These are phyloP conservation scores for Didymella arachidicola DNA, from an alignment of 2,329 filamentous ascomycete species.

Conservation along the genomic window DNA sequence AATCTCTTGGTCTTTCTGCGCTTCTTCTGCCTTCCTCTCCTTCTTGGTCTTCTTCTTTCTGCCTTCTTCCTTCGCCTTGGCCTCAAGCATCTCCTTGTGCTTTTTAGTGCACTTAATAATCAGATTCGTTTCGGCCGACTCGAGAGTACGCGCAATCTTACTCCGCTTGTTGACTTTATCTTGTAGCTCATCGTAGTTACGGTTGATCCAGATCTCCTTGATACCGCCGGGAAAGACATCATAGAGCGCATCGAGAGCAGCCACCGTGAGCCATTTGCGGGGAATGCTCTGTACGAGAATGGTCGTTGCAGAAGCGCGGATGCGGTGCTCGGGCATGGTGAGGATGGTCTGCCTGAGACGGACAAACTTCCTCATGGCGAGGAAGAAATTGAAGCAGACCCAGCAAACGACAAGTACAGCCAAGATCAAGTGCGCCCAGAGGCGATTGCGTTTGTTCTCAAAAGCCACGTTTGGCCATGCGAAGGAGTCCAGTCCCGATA, in stretches of 20 bases:
- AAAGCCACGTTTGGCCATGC: constrained; percentile 84
- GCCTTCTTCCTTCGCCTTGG: constrained; percentile 69
- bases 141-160: constrained; percentile 73
- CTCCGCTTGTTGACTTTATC: constrained; percentile 84
- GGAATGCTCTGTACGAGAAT: constrained; percentile 93
- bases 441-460: constrained; percentile 68
- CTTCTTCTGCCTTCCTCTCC: constrained; percentile 69
- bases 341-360: constrained; percentile 93
- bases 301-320: constrained; percentile 92
- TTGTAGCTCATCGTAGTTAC: constrained; percentile 81
- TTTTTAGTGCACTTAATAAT: constrained; percentile 81
- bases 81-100: constrained; percentile 72
- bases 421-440: constrained; percentile 85
- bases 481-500: constrained; percentile 71
- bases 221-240: constrained; percentile 97
- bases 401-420: constrained; percentile 80
- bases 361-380: constrained; percentile 86
- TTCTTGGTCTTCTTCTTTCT: constrained; percentile 60
- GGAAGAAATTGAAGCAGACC: constrained; percentile 86
- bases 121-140: constrained; percentile 83
- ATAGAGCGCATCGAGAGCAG: constrained; percentile 83
- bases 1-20: constrained; percentile 62
- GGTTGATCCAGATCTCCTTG: constrained; percentile 95
- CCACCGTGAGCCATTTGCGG: constrained; percentile 84
- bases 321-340: constrained; percentile 91